Percentiles rank a stretch among this genome's conserved stretches.
These are phyloP conservation scores for Piloderma croceum DNA, from an alignment of 768 basidiomycete genomes.

Conservation along the genomic window DNA sequence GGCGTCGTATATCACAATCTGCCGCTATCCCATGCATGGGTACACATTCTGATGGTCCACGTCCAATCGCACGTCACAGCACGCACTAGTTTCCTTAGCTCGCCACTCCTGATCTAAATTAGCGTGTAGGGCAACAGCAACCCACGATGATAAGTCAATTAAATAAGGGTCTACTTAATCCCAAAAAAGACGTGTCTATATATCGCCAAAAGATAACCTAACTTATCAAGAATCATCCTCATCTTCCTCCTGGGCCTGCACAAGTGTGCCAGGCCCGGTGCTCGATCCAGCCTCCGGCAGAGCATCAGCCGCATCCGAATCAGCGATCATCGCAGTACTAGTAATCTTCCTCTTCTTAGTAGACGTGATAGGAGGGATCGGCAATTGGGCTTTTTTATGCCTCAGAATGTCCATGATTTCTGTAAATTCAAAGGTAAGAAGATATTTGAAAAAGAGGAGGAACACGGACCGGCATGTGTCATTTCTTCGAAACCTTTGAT, in stretches of 20 bases:
- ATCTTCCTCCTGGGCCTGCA: constrained; percentile 2
- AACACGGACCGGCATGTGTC: constrained; percentile 62
- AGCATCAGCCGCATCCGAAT: constrained; percentile 26
- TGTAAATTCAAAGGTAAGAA: constrained; percentile 22
- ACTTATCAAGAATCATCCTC: constrained; percentile 8
- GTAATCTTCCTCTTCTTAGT: constrained; percentile 46
- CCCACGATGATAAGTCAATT: too few species aligned
- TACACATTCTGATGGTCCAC: too few species aligned
- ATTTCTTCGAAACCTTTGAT: constrained; percentile 77
- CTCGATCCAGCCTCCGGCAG: constrained; percentile 27
- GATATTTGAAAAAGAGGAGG: neutral
- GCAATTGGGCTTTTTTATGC: constrained; percentile 63
- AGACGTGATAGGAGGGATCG: constrained; percentile 28
- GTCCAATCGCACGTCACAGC: too few species aligned
- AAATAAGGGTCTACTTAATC: too few species aligned
- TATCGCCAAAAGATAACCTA: too few species aligned
- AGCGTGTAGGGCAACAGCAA: too few species aligned
- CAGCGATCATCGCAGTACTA: constrained; percentile 45
- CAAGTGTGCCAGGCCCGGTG: constrained; percentile 24
- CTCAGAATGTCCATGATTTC: constrained; percentile 81
- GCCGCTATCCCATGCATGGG: too few species aligned
- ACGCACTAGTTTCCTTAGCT: too few species aligned
- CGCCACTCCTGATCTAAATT: too few species aligned
- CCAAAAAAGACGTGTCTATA: too few species aligned
- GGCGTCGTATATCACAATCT: constrained; percentile 68